Base-by-base conservation (phyloP, 169 alveolate species). In the Plasmodium yoelii region DNA sequence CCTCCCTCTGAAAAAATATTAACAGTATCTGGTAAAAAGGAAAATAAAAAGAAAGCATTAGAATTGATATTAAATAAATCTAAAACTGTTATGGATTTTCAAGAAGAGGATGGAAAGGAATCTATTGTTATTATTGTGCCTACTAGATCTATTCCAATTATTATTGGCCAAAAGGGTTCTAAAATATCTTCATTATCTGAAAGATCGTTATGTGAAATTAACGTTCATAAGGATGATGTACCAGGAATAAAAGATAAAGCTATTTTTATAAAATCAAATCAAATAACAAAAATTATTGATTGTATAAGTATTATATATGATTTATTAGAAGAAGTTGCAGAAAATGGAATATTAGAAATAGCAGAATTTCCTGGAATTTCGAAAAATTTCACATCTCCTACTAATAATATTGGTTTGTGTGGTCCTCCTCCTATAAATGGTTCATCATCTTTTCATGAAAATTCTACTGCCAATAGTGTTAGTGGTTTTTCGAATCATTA, bases 241-340 rank as follows among this genome's bases (percentile, higher is more conserved):
- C 88, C 88, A 63, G 88, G 88, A 15, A 77, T 77, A 47, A 77
- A 77, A 44, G 88, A 77, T 77, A 77, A 77, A 57, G 88, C 88
- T 15, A 77, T 77, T 10, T 77, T 77, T 63, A 77, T 77, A 46
- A 77, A 77, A 26, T 63, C 88, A 18, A 77, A 77, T 49, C 63
- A 77, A 49, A 49, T 77, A 34, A 69, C 49, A 28, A 77, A 77
- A 63, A 77, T 77, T 15, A 77, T 77, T 13, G 88, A 77, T 59
- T 77, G 88, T 24, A 77, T 77, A 63, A 69, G 80, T 56, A 77
- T 77, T 24, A 77, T 77, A 15, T 77, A 77, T 44, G 88, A 77
- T 34, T 44, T 77, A 51, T 46, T 77, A 6, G 88, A 77, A 59
- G 88, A 77, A n/a, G 42, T 77, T 49, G 80, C 65, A 0, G 88